Evolutionary conservation across 306 rosid genomes (phyloP).

Genomic region (Rosa rugosa): DNA sequence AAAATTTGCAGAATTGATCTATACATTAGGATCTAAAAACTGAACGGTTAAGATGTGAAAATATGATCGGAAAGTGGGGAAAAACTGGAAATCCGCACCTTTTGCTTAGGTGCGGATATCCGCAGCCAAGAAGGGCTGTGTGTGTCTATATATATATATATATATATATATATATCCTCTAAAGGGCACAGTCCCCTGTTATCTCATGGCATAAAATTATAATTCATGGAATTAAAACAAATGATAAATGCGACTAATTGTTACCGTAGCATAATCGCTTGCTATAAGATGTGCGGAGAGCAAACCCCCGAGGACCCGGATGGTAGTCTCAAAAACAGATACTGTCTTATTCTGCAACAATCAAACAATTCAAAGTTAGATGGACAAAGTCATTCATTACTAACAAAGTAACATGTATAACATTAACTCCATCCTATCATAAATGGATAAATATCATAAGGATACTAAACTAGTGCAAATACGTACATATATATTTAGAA

Average conservation of each 20-base stretch:
- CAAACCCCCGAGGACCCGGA: constrained; percentile 90
- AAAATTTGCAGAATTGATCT: too few relatives aligned
- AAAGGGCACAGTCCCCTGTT: background rate
- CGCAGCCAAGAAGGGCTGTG: too few relatives aligned
- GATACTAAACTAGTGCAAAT: background rate
- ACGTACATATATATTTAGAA: background rate
- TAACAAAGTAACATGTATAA: background rate
- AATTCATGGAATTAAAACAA: constrained; percentile 8
- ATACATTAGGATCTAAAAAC: too few relatives aligned
- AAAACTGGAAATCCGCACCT: too few relatives aligned
- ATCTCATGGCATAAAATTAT: background rate
- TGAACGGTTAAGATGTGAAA: too few relatives aligned
- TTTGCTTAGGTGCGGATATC: too few relatives aligned
- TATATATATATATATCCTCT: background rate
- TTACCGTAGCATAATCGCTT: constrained; percentile 86
- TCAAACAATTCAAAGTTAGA: constrained; percentile 4
- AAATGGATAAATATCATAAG: background rate
- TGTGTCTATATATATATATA: background rate
- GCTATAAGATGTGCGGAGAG: constrained; percentile 93
- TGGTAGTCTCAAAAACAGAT: constrained; percentile 86
- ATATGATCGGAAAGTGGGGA: too few relatives aligned
- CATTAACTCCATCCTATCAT: background rate
- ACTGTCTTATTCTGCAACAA: constrained; percentile 90
- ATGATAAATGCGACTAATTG: constrained; percentile 9
- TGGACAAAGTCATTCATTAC: background rate